These are phyloP conservation scores for Trichophyton schoenleinii DNA, from an alignment of 2,329 filamentous ascomycete genomes.

Conservation along the genomic window DNA sequence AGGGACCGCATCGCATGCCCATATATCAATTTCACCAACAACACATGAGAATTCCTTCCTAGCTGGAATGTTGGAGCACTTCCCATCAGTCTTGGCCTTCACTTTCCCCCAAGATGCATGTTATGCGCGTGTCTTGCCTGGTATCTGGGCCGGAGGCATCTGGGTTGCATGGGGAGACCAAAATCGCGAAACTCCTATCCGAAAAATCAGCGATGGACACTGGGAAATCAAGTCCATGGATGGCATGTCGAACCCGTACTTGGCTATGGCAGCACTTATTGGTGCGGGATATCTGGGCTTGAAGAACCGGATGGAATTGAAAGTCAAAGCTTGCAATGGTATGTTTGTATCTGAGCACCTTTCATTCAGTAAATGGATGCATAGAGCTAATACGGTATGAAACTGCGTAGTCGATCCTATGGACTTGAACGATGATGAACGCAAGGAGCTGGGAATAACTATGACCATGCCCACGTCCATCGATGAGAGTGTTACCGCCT, in stretches of 20 bases:
- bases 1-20: conserved; percentile 57
- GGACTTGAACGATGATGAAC: conserved; percentile 19
- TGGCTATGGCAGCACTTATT: conserved; percentile 16
- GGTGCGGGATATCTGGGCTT: conserved; percentile 15
- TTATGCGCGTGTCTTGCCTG: conserved; percentile 56
- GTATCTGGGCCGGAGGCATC: conserved; percentile 65
- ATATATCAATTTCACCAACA: conserved; percentile 51
- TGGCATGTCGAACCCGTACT: conserved; percentile 20
- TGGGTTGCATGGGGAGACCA: conserved; percentile 73
- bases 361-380: neutral
- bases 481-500: conserved; percentile 22
- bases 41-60: conserved; percentile 52
- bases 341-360: neutral
- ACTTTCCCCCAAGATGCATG: conserved; percentile 53
- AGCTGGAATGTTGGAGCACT: conserved; percentile 54
- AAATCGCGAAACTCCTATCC: conserved; percentile 20
- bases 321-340: conserved; percentile 5
- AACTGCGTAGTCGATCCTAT: conserved; percentile 23
- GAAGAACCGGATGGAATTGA: neutral
- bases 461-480: conserved; percentile 25
- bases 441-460: conserved; percentile 27
- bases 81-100: conserved; percentile 56
- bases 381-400: neutral
- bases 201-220: conserved; percentile 14
- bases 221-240: conserved; percentile 20